Base-by-base conservation (phyloP, 2,329 filamentous ascomycete genomes). In the Catunica adiposa region DNA sequence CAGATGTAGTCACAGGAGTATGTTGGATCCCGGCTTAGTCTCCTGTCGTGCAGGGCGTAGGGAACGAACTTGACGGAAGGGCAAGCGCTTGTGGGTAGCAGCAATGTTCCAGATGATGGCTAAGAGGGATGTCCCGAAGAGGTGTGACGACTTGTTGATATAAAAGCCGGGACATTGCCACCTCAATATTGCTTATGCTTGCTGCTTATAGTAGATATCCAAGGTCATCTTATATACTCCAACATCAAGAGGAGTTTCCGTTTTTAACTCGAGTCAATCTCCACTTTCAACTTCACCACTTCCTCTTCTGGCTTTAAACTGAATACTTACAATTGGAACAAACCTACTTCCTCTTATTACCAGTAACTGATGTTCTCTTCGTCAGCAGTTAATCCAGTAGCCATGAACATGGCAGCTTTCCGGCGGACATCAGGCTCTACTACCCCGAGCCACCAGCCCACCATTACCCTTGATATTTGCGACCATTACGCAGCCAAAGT, bases 401-500 rank as follows among this genome's bases (percentile, higher is more conserved):
- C 44, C 5, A 48, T 48, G 44, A 48, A 48, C 20, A 26, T 8
- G 2, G 20, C 44, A 2, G 11, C 20, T 4, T 48, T 48, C 44
- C 23, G 44, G 8, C 44, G 44, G 15, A 25, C 22, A 4, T 48
- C 23, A 11, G 22, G 9, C n/a, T 14, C 44, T 3, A 22, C 3
- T 14, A 15, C 17, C 22, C 37, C 54, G 58, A 58, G 20, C 40
- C 55, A 69, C 66, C 61, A 63, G 71, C 38, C 67, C 2, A 14
- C 64, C 62, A 70, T 79, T 62, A 67, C 68, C 46, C 67, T 80
- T 64, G 66, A 69, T 53, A 69, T 80, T 53, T 68, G 76, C 61
- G 69, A 73, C 64, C 74, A 80, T 68, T 78, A 71, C 65, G 69
- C 61, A 59, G 71, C 73, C 62, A 77, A 75, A 64, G 70, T 78